Evolutionary conservation across 352 stramenopile genomes (phyloP).

Genomic region (Phytophthora sansomeana): DNA sequence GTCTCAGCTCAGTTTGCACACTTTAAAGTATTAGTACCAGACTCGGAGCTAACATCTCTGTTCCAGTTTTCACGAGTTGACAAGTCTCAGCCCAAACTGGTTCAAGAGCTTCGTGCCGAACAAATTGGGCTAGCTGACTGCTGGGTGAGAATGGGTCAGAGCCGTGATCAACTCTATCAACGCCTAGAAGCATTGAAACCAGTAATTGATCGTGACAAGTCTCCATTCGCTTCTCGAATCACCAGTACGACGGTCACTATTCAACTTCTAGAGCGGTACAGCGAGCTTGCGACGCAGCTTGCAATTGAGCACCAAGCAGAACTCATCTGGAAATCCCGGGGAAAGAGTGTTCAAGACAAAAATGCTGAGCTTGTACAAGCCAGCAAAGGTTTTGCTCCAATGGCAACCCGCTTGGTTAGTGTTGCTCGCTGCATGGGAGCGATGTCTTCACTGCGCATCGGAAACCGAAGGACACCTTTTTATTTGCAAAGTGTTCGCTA

Average conservation of each 20-base stretch:
- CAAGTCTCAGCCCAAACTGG: constrained; percentile 12
- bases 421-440: constrained; percentile 30
- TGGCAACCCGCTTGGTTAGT: constrained; percentile 16
- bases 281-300: constrained; percentile 20
- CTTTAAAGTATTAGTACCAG: constrained; percentile 25
- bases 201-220: constrained; percentile 3
- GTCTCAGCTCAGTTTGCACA: constrained; percentile 34
- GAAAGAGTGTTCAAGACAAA: constrained; percentile 11
- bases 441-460: constrained; percentile 25
- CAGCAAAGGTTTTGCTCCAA: background rate
- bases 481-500: constrained; percentile 43
- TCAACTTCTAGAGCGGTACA: constrained; percentile 29
- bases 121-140: constrained; percentile 22
- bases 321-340: constrained; percentile 14
- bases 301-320: constrained; percentile 26
- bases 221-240: constrained; percentile 25
- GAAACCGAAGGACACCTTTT: constrained; percentile 21
- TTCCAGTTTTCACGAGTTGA: constrained; percentile 6
- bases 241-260: constrained; percentile 7
- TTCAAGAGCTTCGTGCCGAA: constrained; percentile 26
- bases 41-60: constrained; percentile 16
- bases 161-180: constrained; percentile 12
- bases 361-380: constrained; percentile 1
- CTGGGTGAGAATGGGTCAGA: constrained; percentile 21
- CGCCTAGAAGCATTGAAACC: constrained; percentile 19